These are phyloP conservation scores for Rhizoctonia solani DNA, from an alignment of 1,284 basidiomycete species.

Conservation along the genomic window DNA sequence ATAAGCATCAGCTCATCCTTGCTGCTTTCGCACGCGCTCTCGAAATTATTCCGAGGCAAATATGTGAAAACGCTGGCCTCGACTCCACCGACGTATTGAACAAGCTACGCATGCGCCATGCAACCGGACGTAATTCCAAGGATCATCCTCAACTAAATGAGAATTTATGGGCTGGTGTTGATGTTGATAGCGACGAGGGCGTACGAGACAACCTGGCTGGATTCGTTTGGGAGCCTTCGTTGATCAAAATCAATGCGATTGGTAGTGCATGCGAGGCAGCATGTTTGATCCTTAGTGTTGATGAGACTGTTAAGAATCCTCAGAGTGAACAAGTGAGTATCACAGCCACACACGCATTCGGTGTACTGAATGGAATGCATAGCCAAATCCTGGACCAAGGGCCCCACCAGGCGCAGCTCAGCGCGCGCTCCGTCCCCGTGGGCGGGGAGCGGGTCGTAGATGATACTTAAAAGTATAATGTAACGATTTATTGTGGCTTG, in stretches of 20 bases:
- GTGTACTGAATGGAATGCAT: conserved; percentile 35
- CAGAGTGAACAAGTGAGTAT: conserved; percentile 83
- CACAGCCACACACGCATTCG: conserved; percentile 11
- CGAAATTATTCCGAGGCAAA: conserved; percentile 96
- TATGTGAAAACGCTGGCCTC: conserved; percentile 97
- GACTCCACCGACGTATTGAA: conserved; percentile 98
- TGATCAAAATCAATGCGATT: conserved; percentile 96
- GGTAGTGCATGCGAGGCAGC: conserved; percentile 95
- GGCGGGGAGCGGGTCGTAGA: conserved; percentile 55
- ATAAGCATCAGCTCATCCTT: conserved; percentile 95
- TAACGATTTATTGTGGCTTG: background rate
- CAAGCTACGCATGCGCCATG: conserved; percentile 96
- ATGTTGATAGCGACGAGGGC: conserved; percentile 87
- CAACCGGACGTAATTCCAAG: conserved; percentile 57
- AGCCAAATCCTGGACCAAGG: conserved; percentile 77
- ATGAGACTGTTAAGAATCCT: conserved; percentile 93
- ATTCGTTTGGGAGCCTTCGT: conserved; percentile 97
- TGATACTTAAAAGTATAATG: background rate
- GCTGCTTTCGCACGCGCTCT: conserved; percentile 96
- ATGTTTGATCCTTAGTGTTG: conserved; percentile 91
- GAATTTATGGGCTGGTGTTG: conserved; percentile 86
- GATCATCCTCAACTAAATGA: conserved; percentile 47
- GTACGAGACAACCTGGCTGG: conserved; percentile 95
- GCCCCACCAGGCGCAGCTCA: conserved; percentile 84
- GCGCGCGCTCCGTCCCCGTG: conserved; percentile 80